Conservation (phyloP, 306 rosid species). For the Gleditsia sinensis region DNA sequence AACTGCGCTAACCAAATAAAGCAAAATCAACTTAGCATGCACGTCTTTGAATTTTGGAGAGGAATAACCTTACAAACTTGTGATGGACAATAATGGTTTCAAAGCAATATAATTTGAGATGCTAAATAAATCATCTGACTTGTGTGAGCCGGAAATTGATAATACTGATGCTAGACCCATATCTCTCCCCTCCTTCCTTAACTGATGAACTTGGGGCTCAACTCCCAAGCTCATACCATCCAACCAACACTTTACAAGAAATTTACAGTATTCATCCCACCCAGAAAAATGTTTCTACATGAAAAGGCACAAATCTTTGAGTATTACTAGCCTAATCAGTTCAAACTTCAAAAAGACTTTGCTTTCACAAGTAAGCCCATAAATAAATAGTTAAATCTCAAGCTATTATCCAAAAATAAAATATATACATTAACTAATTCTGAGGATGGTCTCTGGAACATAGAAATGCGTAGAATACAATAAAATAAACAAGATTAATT, state of each 20-base stretch:
- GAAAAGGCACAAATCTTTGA: not conserved
- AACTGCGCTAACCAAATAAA: constrained; percentile 15
- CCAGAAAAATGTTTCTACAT: not conserved
- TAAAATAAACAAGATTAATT: not conserved
- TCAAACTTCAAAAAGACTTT: not conserved
- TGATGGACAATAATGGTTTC: not conserved
- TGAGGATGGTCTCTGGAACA: not conserved
- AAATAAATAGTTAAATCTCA: not conserved
- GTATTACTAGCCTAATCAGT: too few relatives aligned
- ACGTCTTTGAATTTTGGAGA: not conserved
- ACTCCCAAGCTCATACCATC: not conserved
- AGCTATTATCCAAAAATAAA: not conserved
- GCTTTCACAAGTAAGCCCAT: not conserved
- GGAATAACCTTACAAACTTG: not conserved
- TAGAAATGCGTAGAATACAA: not conserved
- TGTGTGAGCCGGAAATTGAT: not conserved
- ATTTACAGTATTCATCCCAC: not conserved
- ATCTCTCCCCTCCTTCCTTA: not conserved
- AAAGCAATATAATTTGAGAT: not conserved
- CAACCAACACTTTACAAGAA: not conserved
- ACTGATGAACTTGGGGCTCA: not conserved
- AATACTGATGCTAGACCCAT: not conserved
- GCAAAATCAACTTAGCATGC: constrained; percentile 24
- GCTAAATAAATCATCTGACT: not conserved
- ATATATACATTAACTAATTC: not conserved